Evolutionary conservation across 768 basidiomycete genomes (phyloP).

Genomic region (Boletus tylopilopsis): DNA sequence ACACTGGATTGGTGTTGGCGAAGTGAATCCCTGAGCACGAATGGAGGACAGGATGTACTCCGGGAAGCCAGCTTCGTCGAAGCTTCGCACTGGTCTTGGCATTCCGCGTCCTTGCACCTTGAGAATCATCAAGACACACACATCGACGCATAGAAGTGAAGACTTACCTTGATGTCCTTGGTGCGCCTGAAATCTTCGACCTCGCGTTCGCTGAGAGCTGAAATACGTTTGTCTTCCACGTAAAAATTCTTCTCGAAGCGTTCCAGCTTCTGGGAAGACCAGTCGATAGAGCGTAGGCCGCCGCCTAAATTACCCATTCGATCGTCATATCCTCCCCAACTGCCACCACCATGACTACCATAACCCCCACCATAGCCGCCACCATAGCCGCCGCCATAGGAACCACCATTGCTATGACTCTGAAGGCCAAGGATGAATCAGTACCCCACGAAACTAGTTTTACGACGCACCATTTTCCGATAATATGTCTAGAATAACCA

Average conservation of each 20-base stretch:
- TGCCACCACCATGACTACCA: slow-evolving; percentile 28
- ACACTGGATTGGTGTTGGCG: slow-evolving; percentile 95
- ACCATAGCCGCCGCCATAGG: slow-evolving; percentile 18
- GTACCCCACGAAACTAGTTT: neutral
- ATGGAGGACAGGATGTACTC: slow-evolving; percentile 95
- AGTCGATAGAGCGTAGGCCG: slow-evolving; percentile 80
- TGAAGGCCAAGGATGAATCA: slow-evolving; percentile 6
- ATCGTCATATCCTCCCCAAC: slow-evolving; percentile 45
- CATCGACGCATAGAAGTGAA: neutral
- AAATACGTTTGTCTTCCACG: slow-evolving; percentile 82
- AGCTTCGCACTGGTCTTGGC: slow-evolving; percentile 85
- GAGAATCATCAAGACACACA: neutral
- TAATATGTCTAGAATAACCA: neutral
- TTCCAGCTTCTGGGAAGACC: slow-evolving; percentile 67
- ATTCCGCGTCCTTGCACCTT: slow-evolving; percentile 86
- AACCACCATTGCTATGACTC: slow-evolving; percentile 35
- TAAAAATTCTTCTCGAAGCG: slow-evolving; percentile 99
- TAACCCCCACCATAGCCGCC: slow-evolving; percentile 28
- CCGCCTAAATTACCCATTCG: slow-evolving; percentile 81
- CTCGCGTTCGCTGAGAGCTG: slow-evolving; percentile 74
- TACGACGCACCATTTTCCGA: slow-evolving; percentile 19
- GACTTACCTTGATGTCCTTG: slow-evolving; percentile 83
- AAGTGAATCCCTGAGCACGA: slow-evolving; percentile 86
- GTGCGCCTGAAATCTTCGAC: slow-evolving; percentile 78
- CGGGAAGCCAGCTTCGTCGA: slow-evolving; percentile 95